phyloP scores from a whole-genome alignment of 2,329 filamentous ascomycete species.

The Tolypocladium ovalisporum region DNA sequence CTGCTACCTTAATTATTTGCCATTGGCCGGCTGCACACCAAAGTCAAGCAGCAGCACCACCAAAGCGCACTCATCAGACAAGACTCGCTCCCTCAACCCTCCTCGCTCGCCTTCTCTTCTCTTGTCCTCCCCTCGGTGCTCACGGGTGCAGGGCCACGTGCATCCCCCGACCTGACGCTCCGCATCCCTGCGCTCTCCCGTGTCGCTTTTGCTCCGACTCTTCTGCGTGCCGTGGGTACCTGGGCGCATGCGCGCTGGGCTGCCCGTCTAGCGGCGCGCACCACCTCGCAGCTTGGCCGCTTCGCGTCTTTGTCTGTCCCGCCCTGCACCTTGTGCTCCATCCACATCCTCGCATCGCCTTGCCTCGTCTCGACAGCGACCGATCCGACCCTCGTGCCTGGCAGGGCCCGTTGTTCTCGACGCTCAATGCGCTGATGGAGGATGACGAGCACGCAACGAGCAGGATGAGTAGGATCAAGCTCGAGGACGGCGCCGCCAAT shows the following conservation, averaged over 20 bases:
- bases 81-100: background rate
- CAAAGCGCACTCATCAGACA: background rate
- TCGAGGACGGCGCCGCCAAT: constrained; percentile 28
- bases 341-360: background rate
- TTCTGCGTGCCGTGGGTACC: background rate
- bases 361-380: background rate
- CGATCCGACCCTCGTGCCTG: background rate
- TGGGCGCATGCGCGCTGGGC: background rate
- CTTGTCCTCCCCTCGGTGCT: background rate
- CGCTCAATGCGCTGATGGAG: constrained; percentile 21
- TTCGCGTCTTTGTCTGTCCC: background rate
- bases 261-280: background rate
- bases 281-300: background rate
- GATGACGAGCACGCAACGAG: constrained; percentile 28
- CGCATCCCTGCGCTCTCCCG: background rate
- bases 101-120: background rate
- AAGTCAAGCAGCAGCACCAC: background rate
- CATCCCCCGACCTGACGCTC: constrained; percentile 3
- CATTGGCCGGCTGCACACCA: background rate
- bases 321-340: background rate
- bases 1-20: background rate
- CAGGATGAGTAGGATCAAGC: constrained; percentile 33
- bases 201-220: background rate
- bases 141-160: constrained; percentile 10
- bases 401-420: background rate